These are phyloP conservation scores for Lasiosphaeria ovina DNA, from an alignment of 495 filamentous ascomycete genomes.

Conservation along the genomic window DNA sequence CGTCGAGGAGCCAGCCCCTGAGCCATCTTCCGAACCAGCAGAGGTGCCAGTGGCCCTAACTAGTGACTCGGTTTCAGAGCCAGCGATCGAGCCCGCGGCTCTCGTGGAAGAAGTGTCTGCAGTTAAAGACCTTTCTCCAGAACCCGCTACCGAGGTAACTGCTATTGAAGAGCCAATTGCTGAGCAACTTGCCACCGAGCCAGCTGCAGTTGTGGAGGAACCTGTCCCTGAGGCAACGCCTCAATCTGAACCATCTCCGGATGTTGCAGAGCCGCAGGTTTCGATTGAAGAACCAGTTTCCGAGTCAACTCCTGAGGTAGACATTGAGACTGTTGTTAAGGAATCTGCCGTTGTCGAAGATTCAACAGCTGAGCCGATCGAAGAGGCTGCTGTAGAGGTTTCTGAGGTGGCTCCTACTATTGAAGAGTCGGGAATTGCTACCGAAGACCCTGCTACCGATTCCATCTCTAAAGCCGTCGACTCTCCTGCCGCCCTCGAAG, in stretches of 20 bases:
- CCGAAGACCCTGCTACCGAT: not conserved
- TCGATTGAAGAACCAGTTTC: too few relatives aligned
- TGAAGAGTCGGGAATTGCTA: not conserved
- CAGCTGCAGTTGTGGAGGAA: constrained; percentile 14
- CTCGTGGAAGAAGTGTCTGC: too few relatives aligned
- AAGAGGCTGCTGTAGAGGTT: constrained; percentile 1
- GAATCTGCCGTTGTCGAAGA: constrained; percentile 13
- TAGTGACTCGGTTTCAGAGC: too few relatives aligned
- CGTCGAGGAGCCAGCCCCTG: constrained; percentile 10
- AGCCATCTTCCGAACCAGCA: too few relatives aligned
- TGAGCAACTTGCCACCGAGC: constrained; percentile 9
- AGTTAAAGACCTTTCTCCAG: too few relatives aligned
- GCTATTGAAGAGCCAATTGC: not conserved
- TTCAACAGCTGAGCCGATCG: constrained; percentile 9
- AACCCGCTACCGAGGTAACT: not conserved
- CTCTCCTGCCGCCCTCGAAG: not conserved
- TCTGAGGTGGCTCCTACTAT: constrained; percentile 1
- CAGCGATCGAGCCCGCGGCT: too few relatives aligned
- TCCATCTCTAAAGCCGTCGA: not conserved
- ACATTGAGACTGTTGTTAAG: constrained; percentile 3
- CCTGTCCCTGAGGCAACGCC: not conserved
- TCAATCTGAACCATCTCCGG: too few relatives aligned
- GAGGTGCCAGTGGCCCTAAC: too few relatives aligned
- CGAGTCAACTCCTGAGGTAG: not conserved
- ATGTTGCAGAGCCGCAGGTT: too few relatives aligned